Evolutionary conservation across 768 basidiomycete species (phyloP), one percentile per base, ranked within the genome.

Genomic region (Mycena galopus): DNA sequence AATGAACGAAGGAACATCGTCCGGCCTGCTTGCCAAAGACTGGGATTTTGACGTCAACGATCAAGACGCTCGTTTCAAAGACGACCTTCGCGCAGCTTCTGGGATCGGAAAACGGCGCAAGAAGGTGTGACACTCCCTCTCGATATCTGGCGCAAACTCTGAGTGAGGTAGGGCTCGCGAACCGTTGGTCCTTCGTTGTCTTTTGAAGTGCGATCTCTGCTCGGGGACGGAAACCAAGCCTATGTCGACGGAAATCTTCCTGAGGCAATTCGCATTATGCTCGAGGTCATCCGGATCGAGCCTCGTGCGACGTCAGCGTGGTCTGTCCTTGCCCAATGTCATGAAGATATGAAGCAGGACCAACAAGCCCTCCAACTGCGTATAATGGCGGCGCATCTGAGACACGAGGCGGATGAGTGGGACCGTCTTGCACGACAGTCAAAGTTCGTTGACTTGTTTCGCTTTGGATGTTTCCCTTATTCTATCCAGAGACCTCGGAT

Each of bases 201-300:
- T 4, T 91, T 89, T 44, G 90, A 94, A 83, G 93, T 94, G 10
- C 87, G 88, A 55, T 86, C 90, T 1, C 84, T 97, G 32, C 90
- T 98, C 56, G 96, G 96, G 27, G 91, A 94, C 67, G 97, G 94
- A 44, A 97, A 96, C 78, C 90, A 94, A 77, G 93, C 93, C 2
- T 98, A 95, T 79, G 89, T 97, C 62, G 90, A 93, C 75, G 89
- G 85, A 69, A 82, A 95, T 66, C 82, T 91, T 16, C 83, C 86
- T 3, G 88, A 93, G 76, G 92, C 96, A 3, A 91, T 96, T 50
- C 89, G 90, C 30, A 87, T 93, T 29, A 94, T 96, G 89, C 92
- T 93, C 79, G 96, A 99, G 79, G 94, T 98, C 75, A 96, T 99
- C 65, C 90, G 95, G 4, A 95, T 96, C 65, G 97, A 99, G 79